A percentile compares a stretch with the other conserved stretches of the same genome.
Conservation (phyloP, 371 early-diverging fungal genomes). For the Actinomortierella wolfii region DNA sequence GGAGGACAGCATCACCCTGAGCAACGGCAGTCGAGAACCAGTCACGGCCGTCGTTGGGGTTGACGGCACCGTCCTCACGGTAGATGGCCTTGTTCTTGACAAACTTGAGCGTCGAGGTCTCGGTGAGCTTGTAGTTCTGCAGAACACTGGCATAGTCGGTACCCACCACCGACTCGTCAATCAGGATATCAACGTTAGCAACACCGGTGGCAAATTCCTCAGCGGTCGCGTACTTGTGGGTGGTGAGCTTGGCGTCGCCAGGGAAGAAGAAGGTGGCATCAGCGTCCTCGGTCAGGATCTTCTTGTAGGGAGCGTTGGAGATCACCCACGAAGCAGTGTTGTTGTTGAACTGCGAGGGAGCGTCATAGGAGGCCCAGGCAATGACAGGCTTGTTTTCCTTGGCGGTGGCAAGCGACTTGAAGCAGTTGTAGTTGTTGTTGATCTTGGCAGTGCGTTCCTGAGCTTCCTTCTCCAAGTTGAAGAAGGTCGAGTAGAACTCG, state of each 20-base stretch:
- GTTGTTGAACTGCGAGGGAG: conserved; percentile 67
- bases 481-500: conserved; percentile 77
- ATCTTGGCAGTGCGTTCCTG: conserved; percentile 59
- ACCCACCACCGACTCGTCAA: conserved; percentile 72
- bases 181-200: conserved; percentile 66
- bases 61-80: conserved; percentile 72
- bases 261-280: conserved; percentile 57
- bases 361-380: conserved; percentile 70
- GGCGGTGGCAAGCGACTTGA: conserved; percentile 53
- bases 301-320: conserved; percentile 64
- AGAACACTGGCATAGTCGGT: conserved; percentile 53
- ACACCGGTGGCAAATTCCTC: conserved; percentile 60
- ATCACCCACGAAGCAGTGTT: conserved; percentile 70
- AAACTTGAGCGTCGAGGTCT: conserved; percentile 49
- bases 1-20: conserved; percentile 71
- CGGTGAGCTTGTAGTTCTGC: conserved; percentile 56
- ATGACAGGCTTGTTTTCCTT: conserved; percentile 58
- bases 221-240: conserved; percentile 45
- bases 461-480: conserved; percentile 69
- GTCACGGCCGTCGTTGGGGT: conserved; percentile 61
- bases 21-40: conserved; percentile 77
- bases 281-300: conserved; percentile 65
- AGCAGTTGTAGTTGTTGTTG: conserved; percentile 69
- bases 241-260: conserved; percentile 27
- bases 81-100: conserved; percentile 64